phyloP scores from a whole-genome alignment of 768 basidiomycete genomes.

The Phaeotremella skinneri region DNA sequence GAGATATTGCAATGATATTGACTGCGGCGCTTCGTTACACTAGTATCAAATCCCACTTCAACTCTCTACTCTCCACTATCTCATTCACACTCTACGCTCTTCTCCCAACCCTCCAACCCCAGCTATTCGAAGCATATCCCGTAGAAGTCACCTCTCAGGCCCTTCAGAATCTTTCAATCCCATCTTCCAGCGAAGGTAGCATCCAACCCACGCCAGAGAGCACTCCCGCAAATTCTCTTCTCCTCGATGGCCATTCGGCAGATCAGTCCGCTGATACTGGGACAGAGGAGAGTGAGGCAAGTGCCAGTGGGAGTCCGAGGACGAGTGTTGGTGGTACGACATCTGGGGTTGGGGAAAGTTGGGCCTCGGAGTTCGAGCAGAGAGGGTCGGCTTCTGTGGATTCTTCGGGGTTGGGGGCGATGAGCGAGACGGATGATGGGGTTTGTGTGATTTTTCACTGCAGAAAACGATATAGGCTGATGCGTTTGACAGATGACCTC shows the following conservation, averaged over 20 bases:
- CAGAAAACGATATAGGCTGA: background rate
- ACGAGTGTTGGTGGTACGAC: background rate
- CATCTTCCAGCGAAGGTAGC: slow-evolving; percentile 1
- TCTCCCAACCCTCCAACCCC: slow-evolving; percentile 45
- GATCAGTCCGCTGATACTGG: background rate
- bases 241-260: background rate
- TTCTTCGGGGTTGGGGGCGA: background rate
- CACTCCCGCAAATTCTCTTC: slow-evolving; percentile 7
- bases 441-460: slow-evolving; percentile 19
- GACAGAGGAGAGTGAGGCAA: background rate
- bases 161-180: slow-evolving; percentile 28
- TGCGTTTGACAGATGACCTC: slow-evolving; percentile 23
- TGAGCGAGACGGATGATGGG: slow-evolving; percentile 32
- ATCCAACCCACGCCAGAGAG: slow-evolving; percentile 13
- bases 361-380: slow-evolving; percentile 37
- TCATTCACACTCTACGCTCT: slow-evolving; percentile 51
- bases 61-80: slow-evolving; percentile 45
- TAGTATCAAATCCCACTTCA: slow-evolving; percentile 46
- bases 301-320: slow-evolving; percentile 1
- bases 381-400: slow-evolving; percentile 5
- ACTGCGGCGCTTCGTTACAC: background rate
- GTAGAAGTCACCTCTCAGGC: slow-evolving; percentile 41
- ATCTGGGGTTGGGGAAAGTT: slow-evolving; percentile 22
- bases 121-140: slow-evolving; percentile 37
- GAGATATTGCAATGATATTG: slow-evolving; percentile 1